Evolutionary conservation across 2,329 filamentous ascomycete species (phyloP).

Genomic region (Xylariaceae sp.): DNA sequence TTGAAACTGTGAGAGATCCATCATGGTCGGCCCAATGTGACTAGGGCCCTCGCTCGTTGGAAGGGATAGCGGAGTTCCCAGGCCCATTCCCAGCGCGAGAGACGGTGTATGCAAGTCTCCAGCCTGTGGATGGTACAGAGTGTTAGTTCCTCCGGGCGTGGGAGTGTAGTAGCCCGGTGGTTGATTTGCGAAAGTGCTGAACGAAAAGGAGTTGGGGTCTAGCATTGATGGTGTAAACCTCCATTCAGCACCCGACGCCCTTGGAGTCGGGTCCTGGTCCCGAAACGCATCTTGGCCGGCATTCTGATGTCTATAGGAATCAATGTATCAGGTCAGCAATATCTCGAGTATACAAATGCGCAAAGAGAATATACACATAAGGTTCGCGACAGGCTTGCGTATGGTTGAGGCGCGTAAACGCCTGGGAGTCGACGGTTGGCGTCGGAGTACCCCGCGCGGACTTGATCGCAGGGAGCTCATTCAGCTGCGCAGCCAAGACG

Average conservation of each 20-base stretch:
- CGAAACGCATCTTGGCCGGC: slow-evolving; percentile 46
- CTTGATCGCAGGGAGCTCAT: slow-evolving; percentile 14
- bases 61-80: slow-evolving; percentile 79
- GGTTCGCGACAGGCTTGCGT: no score
- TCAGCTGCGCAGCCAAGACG: slow-evolving; percentile 2
- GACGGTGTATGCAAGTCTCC: slow-evolving; percentile 85
- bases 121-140: slow-evolving; percentile 77
- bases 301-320: slow-evolving; percentile 47
- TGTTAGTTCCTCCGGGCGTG: slow-evolving; percentile 76
- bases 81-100: slow-evolving; percentile 69
- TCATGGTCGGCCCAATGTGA: slow-evolving; percentile 55
- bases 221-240: slow-evolving; percentile 85
- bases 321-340: slow-evolving; percentile 12
- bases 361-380: not conserved
- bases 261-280: slow-evolving; percentile 80
- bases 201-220: slow-evolving; percentile 80
- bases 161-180: slow-evolving; percentile 84
- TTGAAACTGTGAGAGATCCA: slow-evolving; percentile 69
- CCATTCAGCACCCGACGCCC: slow-evolving; percentile 77
- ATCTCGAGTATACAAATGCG: not conserved
- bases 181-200: slow-evolving; percentile 75
- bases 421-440: slow-evolving; percentile 1
- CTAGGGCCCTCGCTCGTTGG: slow-evolving; percentile 65
- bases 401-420: no score
- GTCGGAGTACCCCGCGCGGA: slow-evolving; percentile 27